phyloP scores from a whole-genome alignment of 495 filamentous ascomycete genomes.

The Oidiodendron maius region DNA sequence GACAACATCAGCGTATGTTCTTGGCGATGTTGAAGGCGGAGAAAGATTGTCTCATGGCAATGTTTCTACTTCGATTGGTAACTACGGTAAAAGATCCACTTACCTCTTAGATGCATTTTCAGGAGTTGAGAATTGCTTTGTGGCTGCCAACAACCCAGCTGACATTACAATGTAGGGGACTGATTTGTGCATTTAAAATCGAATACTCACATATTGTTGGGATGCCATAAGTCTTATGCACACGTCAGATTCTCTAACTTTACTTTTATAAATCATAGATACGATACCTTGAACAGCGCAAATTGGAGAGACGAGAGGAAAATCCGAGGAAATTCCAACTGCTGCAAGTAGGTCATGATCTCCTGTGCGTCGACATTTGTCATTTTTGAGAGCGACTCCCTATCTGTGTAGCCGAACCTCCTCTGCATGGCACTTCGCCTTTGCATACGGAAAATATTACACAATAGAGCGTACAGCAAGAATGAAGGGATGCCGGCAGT shows the following conservation, averaged over 20 bases:
- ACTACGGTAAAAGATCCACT: too few species aligned
- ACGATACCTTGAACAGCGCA: constrained; percentile 54
- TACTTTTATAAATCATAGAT: background rate
- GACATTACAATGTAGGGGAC: too few species aligned
- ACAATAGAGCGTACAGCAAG: background rate
- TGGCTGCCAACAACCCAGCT: constrained; percentile 48
- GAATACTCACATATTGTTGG: constrained; percentile 60
- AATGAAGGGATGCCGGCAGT: background rate
- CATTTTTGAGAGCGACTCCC: constrained; percentile 53
- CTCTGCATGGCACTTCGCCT: constrained; percentile 37
- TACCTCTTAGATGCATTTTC: constrained; percentile 49
- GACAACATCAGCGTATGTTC: too few species aligned
- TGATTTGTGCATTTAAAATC: too few species aligned
- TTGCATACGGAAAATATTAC: constrained; percentile 39
- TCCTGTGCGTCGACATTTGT: constrained; percentile 54
- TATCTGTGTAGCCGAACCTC: constrained; percentile 45
- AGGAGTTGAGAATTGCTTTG: constrained; percentile 49
- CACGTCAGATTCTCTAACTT: background rate
- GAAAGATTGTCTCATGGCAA: too few species aligned
- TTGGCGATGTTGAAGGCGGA: too few species aligned
- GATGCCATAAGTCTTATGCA: constrained; percentile 61
- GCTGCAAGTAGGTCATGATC: constrained; percentile 42
- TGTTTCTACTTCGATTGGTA: too few species aligned
- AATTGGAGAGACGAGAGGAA: constrained; percentile 54
- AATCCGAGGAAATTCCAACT: constrained; percentile 54